Evolutionary conservation across 495 filamentous ascomycete species (phyloP), one percentile per base, ranked within the genome.

Genomic region (Oidiodendron maius): DNA sequence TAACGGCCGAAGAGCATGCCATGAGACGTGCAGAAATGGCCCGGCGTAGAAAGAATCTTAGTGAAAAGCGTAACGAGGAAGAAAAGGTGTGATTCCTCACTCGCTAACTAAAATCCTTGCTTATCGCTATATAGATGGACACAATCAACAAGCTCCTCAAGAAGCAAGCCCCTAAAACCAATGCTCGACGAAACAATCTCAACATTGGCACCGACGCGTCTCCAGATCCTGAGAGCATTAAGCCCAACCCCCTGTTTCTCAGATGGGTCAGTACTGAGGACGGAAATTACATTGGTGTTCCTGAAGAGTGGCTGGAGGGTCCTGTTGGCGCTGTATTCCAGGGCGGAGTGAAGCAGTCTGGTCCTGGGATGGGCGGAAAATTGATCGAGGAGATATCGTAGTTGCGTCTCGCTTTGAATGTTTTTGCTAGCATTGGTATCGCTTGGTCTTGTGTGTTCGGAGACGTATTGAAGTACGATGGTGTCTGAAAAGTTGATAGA

Each of bases 1-100:
- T 97, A 34, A 96, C 91, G 1, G 91, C 89, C 0, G 93, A 97
- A 61, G 94, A 98, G 60, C 82, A 94, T 48, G 88, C 88, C 26
- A 95, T 97, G 86, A 82, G 95, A 15, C 79, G 93, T 35, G 86
- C 88, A 5, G 93, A 98, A 64, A 98, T 98, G 93, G 93, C 93
- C 21, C 76, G 93, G 15, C 83, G 93, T 25, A 72, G 93, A 42
- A 94, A 96, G 64, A 96, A 97, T 56, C 76, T 98, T n/a, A 93
- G 86, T 54, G 93, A 97, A 62, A 96, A 96, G 74, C 86, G 93
- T 21, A 93, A 96, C 48, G 94, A 98, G 61, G 94, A 98, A 71
- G 94, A 97, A 70, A 98, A 98, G 81, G 91, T 89, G 70, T 37
- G 60, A 9, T 25, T 36, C 17, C 41, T n/a, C 21, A 10, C 2